phyloP scores from a whole-genome alignment of 2,329 filamentous ascomycete species.

The Epichloe glyceriae region DNA sequence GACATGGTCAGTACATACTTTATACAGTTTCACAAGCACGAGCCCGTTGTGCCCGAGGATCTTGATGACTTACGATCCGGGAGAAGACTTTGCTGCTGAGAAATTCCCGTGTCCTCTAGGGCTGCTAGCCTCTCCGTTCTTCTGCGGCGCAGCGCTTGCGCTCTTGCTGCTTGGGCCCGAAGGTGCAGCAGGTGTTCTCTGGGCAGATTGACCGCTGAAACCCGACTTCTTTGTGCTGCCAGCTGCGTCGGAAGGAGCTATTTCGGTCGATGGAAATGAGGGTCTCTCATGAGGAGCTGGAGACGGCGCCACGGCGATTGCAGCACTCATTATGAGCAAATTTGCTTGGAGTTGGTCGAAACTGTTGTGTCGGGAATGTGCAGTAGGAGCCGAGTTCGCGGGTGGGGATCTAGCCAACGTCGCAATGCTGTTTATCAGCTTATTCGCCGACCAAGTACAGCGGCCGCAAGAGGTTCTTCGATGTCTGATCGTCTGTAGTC shows the following conservation, averaged over 20 bases:
- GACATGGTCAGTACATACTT: constrained; percentile 9
- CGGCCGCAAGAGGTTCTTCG: background rate
- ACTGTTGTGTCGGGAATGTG: background rate
- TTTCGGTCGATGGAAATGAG: constrained; percentile 36
- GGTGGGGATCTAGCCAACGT: background rate
- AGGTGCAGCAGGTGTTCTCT: constrained; percentile 23
- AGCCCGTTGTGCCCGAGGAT: background rate
- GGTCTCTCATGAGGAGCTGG: constrained; percentile 53
- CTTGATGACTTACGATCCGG: constrained; percentile 41
- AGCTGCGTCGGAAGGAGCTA: constrained; percentile 11
- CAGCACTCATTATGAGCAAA: constrained; percentile 46
- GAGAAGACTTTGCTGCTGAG: constrained; percentile 38
- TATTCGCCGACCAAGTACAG: background rate
- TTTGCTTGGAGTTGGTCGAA: background rate
- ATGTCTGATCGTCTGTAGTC: too few relatives aligned
- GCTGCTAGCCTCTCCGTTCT: constrained; percentile 40
- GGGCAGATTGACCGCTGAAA: constrained; percentile 28
- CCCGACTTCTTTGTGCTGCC: constrained; percentile 2
- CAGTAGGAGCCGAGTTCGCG: background rate
- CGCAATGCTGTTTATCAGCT: background rate
- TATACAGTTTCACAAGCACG: too few relatives aligned
- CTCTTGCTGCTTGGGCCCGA: constrained; percentile 16
- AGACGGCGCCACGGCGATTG: constrained; percentile 55
- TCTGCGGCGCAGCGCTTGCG: constrained; percentile 30
- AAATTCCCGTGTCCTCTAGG: constrained; percentile 28